phyloP scores from a whole-genome alignment of 805 yeast species.

The Starmerella powellii region DNA sequence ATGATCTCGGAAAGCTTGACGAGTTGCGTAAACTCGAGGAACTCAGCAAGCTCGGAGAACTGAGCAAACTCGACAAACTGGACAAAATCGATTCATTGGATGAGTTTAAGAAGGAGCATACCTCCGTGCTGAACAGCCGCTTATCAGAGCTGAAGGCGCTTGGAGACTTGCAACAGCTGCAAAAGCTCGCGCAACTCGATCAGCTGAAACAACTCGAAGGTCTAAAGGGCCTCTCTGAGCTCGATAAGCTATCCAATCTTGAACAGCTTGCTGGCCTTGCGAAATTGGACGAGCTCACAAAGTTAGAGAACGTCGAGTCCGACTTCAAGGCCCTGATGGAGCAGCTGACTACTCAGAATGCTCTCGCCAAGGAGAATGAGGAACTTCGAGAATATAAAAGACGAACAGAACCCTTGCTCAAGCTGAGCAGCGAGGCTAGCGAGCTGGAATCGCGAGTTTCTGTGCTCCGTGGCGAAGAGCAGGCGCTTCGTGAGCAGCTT shows the following conservation, averaged over 20 bases:
- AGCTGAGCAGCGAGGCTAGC: conserved; percentile 2
- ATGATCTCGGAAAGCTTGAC: conserved; percentile 4
- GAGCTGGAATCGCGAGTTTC: conserved; percentile 8
- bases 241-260: no score
- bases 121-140: no score
- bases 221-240: no score
- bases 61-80: conserved; percentile 4
- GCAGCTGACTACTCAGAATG: conserved; percentile 12
- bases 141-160: conserved; percentile 2
- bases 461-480: conserved; percentile 13
- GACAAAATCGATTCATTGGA: neutral
- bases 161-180: conserved; percentile 3
- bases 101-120: neutral
- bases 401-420: neutral
- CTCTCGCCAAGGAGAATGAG: conserved; percentile 6
- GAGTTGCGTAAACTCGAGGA: neutral
- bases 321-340: neutral
- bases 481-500: conserved; percentile 5
- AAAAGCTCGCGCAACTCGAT: conserved; percentile 9
- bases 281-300: conserved; percentile 2
- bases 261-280: conserved; percentile 8
- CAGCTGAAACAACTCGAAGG: conserved; percentile 1
- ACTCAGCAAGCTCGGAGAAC: conserved; percentile 20
- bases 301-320: no score
- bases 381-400: conserved; percentile 7